Percentiles rank a stretch among this genome's conserved stretches.
phyloP scores from a whole-genome alignment of 345 rosid genomes.

The Eucalyptus sp. region DNA sequence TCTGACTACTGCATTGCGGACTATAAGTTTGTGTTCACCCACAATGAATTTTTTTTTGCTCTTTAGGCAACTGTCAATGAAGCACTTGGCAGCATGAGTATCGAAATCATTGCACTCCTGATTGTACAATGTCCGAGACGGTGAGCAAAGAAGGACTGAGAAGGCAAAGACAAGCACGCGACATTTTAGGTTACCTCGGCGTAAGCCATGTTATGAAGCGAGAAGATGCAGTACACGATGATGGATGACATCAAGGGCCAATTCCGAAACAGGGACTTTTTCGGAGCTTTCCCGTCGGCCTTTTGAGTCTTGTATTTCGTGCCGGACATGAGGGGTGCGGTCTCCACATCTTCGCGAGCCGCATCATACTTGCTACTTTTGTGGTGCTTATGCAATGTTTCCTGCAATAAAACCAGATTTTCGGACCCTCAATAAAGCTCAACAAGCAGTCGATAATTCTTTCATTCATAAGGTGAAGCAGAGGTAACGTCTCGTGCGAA shows the following conservation, averaged over 20 bases:
- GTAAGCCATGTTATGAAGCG: slow-evolving; percentile 96
- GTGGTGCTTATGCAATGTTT: slow-evolving; percentile 60
- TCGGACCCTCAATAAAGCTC: neutral
- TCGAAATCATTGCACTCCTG: neutral
- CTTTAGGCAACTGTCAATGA: neutral
- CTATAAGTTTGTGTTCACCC: neutral
- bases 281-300: slow-evolving; percentile 8
- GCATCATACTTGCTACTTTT: slow-evolving; percentile 9
- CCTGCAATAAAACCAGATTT: slow-evolving; percentile 19
- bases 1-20: neutral
- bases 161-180: neutral
- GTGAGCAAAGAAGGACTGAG: neutral
- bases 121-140: neutral
- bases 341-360: slow-evolving; percentile 28
- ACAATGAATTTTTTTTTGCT: neutral
- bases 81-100: neutral
- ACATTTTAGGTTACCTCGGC: slow-evolving; percentile 39
- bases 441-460: neutral
- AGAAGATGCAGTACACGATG: slow-evolving; percentile 70
- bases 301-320: neutral
- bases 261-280: slow-evolving; percentile 41
- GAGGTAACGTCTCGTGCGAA: neutral
- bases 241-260: slow-evolving; percentile 94
- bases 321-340: neutral
- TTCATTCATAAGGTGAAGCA: neutral